Percentiles rank a stretch among this genome's conserved stretches.
These are phyloP conservation scores for Diaporthe australafricana DNA, from an alignment of 2,329 filamentous ascomycete species.

Conservation along the genomic window DNA sequence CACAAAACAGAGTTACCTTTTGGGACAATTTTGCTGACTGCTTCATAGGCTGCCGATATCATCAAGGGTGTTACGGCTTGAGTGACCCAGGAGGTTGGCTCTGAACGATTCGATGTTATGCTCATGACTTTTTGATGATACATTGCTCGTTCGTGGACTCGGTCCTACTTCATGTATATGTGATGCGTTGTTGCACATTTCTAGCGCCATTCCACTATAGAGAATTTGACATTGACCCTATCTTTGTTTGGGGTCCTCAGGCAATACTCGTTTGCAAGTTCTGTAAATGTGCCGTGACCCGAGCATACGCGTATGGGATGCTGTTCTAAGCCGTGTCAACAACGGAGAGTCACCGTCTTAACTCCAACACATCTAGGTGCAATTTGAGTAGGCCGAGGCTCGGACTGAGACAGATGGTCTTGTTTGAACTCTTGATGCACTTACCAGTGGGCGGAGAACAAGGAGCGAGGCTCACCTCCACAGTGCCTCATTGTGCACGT, in stretches of 20 bases:
- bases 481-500: too few species aligned
- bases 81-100: neutral
- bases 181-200: slow-evolving; percentile 1
- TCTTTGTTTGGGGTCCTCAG: neutral
- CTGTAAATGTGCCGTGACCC: neutral
- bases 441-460: too few species aligned
- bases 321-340: too few species aligned
- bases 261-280: neutral
- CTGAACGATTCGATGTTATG: neutral
- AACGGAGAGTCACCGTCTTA: too few species aligned
- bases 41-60: slow-evolving; percentile 31
- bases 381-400: too few species aligned
- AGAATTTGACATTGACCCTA: neutral
- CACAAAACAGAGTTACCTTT: too few species aligned
- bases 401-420: too few species aligned
- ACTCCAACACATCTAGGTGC: too few species aligned
- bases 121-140: neutral
- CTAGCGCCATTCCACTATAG: neutral
- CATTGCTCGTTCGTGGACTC: neutral
- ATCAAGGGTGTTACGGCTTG: slow-evolving; percentile 23
- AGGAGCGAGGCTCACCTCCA: too few species aligned
- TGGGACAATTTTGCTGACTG: neutral
- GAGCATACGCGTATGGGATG: too few species aligned
- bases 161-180: slow-evolving; percentile 5
- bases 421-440: too few species aligned